Percentiles rank a stretch among this genome's conserved stretches.
phyloP scores from a whole-genome alignment of 2,329 filamentous ascomycete species.

The Talaromyces sp. region DNA sequence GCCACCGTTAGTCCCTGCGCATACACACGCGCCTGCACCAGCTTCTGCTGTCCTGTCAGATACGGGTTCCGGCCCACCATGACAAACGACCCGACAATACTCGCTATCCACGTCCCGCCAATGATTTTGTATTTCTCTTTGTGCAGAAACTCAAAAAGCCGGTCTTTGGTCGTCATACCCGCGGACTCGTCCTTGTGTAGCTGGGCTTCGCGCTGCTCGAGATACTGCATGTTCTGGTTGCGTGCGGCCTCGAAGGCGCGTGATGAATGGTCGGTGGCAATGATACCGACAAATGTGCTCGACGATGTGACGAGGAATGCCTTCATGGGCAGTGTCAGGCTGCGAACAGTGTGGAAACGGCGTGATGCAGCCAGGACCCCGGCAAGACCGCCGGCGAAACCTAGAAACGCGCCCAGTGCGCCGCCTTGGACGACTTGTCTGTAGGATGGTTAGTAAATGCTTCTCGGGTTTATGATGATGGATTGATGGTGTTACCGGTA shows the following conservation, averaged over 20 bases:
- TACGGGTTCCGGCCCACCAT: slow-evolving; percentile 73
- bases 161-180: slow-evolving; percentile 54
- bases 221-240: slow-evolving; percentile 64
- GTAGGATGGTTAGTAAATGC: slow-evolving; percentile 8
- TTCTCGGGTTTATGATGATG: neutral
- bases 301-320: slow-evolving; percentile 80
- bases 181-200: slow-evolving; percentile 49
- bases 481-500: slow-evolving; percentile 54
- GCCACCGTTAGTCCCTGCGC: slow-evolving; percentile 83
- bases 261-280: slow-evolving; percentile 71
- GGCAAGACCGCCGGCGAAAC: slow-evolving; percentile 59
- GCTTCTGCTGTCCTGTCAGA: slow-evolving; percentile 72
- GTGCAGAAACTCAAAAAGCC: slow-evolving; percentile 65
- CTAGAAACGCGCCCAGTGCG: slow-evolving; percentile 62
- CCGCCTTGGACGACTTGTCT: slow-evolving; percentile 74
- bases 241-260: slow-evolving; percentile 64
- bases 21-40: slow-evolving; percentile 94
- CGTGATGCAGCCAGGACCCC: slow-evolving; percentile 62
- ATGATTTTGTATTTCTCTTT: slow-evolving; percentile 85
- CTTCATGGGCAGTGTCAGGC: slow-evolving; percentile 82
- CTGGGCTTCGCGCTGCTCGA: slow-evolving; percentile 55
- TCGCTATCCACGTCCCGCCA: slow-evolving; percentile 71
- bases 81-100: slow-evolving; percentile 68
- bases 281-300: slow-evolving; percentile 80
- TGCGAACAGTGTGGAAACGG: slow-evolving; percentile 71